A percentile compares a stretch with the other conserved stretches of the same genome.
These are phyloP conservation scores for Phialophora macrospora DNA, from an alignment of 2,329 filamentous ascomycete species.

Conservation along the genomic window DNA sequence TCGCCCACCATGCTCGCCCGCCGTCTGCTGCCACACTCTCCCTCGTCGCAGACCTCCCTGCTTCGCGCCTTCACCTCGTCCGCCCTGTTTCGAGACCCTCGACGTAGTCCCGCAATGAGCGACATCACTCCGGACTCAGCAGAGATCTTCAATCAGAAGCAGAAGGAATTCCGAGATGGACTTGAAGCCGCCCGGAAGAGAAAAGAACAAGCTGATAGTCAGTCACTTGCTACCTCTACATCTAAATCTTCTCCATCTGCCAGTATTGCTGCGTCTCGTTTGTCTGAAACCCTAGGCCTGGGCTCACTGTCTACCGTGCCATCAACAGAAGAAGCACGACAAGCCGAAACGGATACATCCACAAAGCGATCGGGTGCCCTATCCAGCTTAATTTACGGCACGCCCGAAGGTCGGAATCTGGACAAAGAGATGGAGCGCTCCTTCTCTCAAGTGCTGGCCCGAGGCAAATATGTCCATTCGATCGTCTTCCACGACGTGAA, in stretches of 20 bases:
- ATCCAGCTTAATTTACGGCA: constrained; percentile 92
- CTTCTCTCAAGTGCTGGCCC: constrained; percentile 91
- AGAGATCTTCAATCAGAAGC: constrained; percentile 77
- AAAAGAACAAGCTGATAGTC: constrained; percentile 84
- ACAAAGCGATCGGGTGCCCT: constrained; percentile 75
- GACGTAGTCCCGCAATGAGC: constrained; percentile 74
- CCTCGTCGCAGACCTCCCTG: constrained; percentile 52
- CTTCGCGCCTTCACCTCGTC: constrained; percentile 65
- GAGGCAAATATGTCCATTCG: constrained; percentile 97
- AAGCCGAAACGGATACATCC: constrained; percentile 62
- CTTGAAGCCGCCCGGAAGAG: constrained; percentile 74
- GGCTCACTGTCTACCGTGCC: constrained; percentile 64
- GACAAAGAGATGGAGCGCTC: constrained; percentile 95
- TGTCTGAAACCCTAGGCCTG: constrained; percentile 54
- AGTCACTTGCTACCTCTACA: constrained; percentile 60
- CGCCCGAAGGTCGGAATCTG: constrained; percentile 89
- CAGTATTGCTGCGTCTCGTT: constrained; percentile 41
- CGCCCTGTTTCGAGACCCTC: constrained; percentile 45
- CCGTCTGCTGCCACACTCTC: constrained; percentile 56
- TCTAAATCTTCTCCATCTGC: constrained; percentile 40
- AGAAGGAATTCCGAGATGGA: constrained; percentile 84
- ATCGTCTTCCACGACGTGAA: constrained; percentile 97
- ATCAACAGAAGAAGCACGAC: constrained; percentile 61
- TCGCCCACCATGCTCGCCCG: constrained; percentile 48
- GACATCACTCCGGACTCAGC: constrained; percentile 79